These are phyloP conservation scores for Solanum hybrid DNA, from an alignment of 305 asterid species.

Conservation along the genomic window DNA sequence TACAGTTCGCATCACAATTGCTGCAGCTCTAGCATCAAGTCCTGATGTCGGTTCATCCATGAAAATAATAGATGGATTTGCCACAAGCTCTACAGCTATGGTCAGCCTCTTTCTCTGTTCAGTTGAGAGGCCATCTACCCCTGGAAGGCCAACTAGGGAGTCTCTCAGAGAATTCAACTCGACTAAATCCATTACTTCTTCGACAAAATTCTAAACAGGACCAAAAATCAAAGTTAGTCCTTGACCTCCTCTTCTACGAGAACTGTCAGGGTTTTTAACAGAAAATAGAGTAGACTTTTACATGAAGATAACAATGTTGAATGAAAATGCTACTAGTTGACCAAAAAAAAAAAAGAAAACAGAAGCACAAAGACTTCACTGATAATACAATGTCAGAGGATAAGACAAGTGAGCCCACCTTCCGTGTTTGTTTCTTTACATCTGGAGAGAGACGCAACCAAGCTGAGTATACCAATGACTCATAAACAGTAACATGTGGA, in stretches of 20 bases:
- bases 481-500: constrained; percentile 78
- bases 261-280: background rate
- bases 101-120: constrained; percentile 97
- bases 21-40: constrained; percentile 97
- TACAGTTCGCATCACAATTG: constrained; percentile 94
- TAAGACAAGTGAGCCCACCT: constrained; percentile 26
- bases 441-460: constrained; percentile 91
- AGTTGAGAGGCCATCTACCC: constrained; percentile 87
- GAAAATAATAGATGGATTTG: constrained; percentile 91
- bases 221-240: background rate
- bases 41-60: constrained; percentile 99
- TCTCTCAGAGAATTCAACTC: constrained; percentile 64
- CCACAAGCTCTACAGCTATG: constrained; percentile 88
- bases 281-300: background rate
- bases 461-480: constrained; percentile 84
- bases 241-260: background rate
- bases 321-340: background rate
- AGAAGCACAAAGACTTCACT: background rate
- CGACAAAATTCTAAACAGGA: constrained; percentile 62
- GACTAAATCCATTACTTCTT: constrained; percentile 88
- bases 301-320: background rate
- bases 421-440: constrained; percentile 41
- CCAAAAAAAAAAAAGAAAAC: background rate
- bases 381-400: background rate
- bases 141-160: constrained; percentile 90